Percentiles rank a stretch among this genome's conserved stretches.
These are phyloP conservation scores for Chlorella sp. DNA, from an alignment of 139 green algal genomes.

Conservation along the genomic window DNA sequence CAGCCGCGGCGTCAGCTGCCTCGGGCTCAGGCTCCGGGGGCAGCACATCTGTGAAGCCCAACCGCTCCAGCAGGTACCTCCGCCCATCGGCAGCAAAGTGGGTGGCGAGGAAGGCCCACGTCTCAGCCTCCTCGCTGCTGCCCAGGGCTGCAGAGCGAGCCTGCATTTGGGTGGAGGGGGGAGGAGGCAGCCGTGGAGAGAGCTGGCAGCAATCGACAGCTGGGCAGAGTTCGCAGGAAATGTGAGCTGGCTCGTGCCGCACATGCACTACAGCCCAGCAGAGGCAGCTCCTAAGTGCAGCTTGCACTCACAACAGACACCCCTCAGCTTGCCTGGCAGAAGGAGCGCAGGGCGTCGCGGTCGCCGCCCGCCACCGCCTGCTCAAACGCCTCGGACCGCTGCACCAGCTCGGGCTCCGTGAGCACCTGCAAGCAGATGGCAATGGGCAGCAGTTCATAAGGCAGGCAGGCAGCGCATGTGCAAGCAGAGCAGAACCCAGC, in stretches of 20 bases:
- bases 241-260: too few relatives aligned
- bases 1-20: slow-evolving; percentile 7
- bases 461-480: too few relatives aligned
- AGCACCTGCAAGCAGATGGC: slow-evolving; percentile 60
- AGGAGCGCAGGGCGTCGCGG: slow-evolving; percentile 68
- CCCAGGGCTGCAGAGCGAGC: slow-evolving; percentile 12
- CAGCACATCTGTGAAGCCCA: slow-evolving; percentile 87
- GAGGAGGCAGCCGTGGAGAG: background rate
- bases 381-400: slow-evolving; percentile 82
- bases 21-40: slow-evolving; percentile 38
- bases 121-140: slow-evolving; percentile 84
- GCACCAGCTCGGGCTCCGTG: slow-evolving; percentile 80
- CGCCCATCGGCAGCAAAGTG: slow-evolving; percentile 92
- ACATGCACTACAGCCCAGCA: too few relatives aligned
- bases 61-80: slow-evolving; percentile 78
- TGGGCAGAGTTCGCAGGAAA: too few relatives aligned
- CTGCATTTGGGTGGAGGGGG: too few relatives aligned
- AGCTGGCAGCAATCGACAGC: too few relatives aligned
- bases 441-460: too few relatives aligned
- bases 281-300: too few relatives aligned
- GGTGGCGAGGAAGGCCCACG: slow-evolving; percentile 92
- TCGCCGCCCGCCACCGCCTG: slow-evolving; percentile 74
- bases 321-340: slow-evolving; percentile 68
- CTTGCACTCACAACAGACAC: too few relatives aligned
- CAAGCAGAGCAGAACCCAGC: too few relatives aligned